These are phyloP conservation scores for Cryptococcus amylolentus DNA, from an alignment of 1,284 basidiomycete species.

Conservation along the genomic window DNA sequence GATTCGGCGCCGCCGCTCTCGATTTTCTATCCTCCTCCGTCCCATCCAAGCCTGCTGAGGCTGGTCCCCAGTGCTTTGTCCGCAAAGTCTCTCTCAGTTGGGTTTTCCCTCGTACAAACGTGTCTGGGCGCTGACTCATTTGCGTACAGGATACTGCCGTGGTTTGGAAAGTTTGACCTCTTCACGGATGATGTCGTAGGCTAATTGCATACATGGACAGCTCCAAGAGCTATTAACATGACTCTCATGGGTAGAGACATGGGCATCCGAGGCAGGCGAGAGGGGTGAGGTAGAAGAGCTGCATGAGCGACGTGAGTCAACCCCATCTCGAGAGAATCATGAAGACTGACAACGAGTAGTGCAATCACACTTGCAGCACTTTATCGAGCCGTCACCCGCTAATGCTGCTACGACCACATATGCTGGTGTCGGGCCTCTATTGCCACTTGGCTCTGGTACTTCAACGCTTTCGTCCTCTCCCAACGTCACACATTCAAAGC, in stretches of 20 bases:
- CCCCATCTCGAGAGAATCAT: too few relatives aligned
- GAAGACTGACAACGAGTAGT: constrained; percentile 55
- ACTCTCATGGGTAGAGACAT: too few relatives aligned
- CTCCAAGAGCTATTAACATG: too few relatives aligned
- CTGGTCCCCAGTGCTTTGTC: constrained; percentile 82
- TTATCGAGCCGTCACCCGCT: constrained; percentile 68
- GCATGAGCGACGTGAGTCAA: too few relatives aligned
- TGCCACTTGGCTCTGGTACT: constrained; percentile 75
- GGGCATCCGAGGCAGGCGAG: too few relatives aligned
- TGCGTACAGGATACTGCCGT: too few relatives aligned
- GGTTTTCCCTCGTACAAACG: too few relatives aligned
- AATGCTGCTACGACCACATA: constrained; percentile 46
- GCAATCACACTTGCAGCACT: constrained; percentile 81
- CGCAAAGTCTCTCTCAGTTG: constrained; percentile 50
- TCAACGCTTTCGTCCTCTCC: constrained; percentile 54
- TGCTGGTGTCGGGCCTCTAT: constrained; percentile 52
- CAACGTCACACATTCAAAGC: background rate
- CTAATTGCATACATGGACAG: too few relatives aligned
- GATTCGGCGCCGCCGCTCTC: constrained; percentile 81
- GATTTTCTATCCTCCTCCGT: constrained; percentile 82
- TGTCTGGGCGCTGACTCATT: too few relatives aligned
- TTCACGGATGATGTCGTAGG: too few relatives aligned
- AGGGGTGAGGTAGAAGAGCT: too few relatives aligned
- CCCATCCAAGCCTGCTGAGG: constrained; percentile 65
- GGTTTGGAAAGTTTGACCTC: too few relatives aligned